Percentiles rank a stretch among this genome's conserved stretches.
Conservation (phyloP, 768 basidiomycete genomes). For the Russula ochroleuca region DNA sequence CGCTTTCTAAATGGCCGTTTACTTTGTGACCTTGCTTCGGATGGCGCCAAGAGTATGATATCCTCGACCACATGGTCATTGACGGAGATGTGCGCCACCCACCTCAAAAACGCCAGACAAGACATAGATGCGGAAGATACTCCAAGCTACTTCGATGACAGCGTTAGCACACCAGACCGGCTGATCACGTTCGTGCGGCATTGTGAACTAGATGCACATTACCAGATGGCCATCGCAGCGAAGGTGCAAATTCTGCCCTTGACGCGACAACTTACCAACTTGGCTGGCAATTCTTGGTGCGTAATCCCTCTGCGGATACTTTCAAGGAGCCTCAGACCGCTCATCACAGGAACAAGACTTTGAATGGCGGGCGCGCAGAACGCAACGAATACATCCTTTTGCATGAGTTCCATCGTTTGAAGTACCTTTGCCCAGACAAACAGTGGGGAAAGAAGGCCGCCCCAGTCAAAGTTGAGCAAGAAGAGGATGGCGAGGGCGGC, state of each 20-base stretch:
- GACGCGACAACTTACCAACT: constrained; percentile 88
- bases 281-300: constrained; percentile 96
- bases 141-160: constrained; percentile 82
- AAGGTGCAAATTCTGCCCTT: constrained; percentile 93
- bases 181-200: constrained; percentile 87
- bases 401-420: constrained; percentile 94
- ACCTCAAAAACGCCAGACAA: constrained; percentile 79
- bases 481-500: constrained; percentile 43
- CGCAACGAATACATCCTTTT: constrained; percentile 98
- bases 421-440: constrained; percentile 97
- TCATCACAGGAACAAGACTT: constrained; percentile 80
- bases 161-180: constrained; percentile 65
- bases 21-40: constrained; percentile 89
- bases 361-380: constrained; percentile 96
- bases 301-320: constrained; percentile 27
- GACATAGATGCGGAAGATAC: constrained; percentile 98
- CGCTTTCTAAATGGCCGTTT: constrained; percentile 80
- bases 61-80: constrained; percentile 96
- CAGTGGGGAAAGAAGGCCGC: constrained; percentile 70
- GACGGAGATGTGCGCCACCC: constrained; percentile 92
- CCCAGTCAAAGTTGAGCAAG: constrained; percentile 52
- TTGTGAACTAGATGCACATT: constrained; percentile 93
- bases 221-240: constrained; percentile 93
- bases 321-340: neutral
- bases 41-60: constrained; percentile 96